phyloP scores from a whole-genome alignment of 768 basidiomycete species.

The Tulasnella sp. region DNA sequence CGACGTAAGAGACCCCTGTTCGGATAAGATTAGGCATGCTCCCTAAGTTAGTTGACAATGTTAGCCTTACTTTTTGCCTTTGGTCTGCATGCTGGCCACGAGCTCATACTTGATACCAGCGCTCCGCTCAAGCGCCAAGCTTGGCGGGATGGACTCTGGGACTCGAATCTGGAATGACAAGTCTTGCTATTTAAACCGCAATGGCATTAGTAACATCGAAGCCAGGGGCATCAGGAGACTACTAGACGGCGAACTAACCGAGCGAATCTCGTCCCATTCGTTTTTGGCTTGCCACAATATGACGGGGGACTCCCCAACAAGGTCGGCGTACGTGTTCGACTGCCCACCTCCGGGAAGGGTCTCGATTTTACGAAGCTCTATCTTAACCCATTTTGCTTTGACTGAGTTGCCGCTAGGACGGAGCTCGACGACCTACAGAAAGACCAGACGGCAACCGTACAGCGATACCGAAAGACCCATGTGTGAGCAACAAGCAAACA shows the following conservation, averaged over 20 bases:
- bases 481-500: slow-evolving; percentile 10
- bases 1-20: slow-evolving; percentile 70
- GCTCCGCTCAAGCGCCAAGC: slow-evolving; percentile 63
- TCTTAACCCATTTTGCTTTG: slow-evolving; percentile 85
- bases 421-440: slow-evolving; percentile 66
- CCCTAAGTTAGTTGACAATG: not conserved
- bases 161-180: slow-evolving; percentile 84
- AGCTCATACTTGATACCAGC: slow-evolving; percentile 86
- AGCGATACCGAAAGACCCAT: slow-evolving; percentile 4
- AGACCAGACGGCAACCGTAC: not conserved
- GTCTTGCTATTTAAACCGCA: slow-evolving; percentile 48
- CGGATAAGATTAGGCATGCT: not conserved
- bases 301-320: slow-evolving; percentile 69
- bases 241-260: slow-evolving; percentile 36
- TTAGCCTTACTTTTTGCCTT: slow-evolving; percentile 61
- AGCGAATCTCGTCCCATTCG: slow-evolving; percentile 56
- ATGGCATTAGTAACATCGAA: not conserved
- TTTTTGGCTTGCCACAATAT: slow-evolving; percentile 73
- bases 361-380: slow-evolving; percentile 88
- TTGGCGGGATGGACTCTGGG: slow-evolving; percentile 86
- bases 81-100: slow-evolving; percentile 72
- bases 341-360: slow-evolving; percentile 59
- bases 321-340: slow-evolving; percentile 63
- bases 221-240: not conserved
- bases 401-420: slow-evolving; percentile 58